Evolutionary conservation across 2,329 filamentous ascomycete species (phyloP).

Genomic region (Fusarium phyllophilum): DNA sequence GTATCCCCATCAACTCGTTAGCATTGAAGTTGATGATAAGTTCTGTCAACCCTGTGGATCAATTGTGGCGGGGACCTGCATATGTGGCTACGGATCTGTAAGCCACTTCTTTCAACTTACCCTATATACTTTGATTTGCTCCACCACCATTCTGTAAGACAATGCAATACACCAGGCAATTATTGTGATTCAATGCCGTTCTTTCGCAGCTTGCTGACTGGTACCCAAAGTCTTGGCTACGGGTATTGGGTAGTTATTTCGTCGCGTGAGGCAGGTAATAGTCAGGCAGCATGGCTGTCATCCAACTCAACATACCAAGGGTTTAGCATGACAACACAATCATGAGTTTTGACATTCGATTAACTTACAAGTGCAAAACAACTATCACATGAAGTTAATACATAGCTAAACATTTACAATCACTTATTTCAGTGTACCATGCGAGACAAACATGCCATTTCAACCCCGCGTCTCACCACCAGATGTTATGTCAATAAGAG

Average conservation of each 20-base stretch:
- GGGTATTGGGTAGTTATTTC: background rate
- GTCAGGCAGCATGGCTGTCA: background rate
- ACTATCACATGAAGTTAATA: slow-evolving; percentile 1
- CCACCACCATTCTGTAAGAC: background rate
- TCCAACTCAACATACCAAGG: background rate
- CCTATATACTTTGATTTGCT: background rate
- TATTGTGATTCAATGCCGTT: background rate
- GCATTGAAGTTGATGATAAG: slow-evolving; percentile 41
- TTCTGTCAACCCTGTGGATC: slow-evolving; percentile 41
- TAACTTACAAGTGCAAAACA: background rate
- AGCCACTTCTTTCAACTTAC: slow-evolving; percentile 27
- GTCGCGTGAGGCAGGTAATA: background rate
- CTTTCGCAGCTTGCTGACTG: background rate
- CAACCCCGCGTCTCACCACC: slow-evolving; percentile 20
- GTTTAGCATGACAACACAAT: background rate
- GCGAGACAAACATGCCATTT: slow-evolving; percentile 23
- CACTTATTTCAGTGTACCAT: slow-evolving; percentile 11
- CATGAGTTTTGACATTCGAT: slow-evolving; percentile 13
- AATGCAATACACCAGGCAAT: background rate
- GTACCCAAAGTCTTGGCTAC: background rate
- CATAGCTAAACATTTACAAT: background rate
- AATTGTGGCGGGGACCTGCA: slow-evolving; percentile 34
- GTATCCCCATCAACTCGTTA: slow-evolving; percentile 14
- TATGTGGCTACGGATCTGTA: slow-evolving; percentile 13
- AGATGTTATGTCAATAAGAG: slow-evolving; percentile 3